Evolutionary conservation across 352 stramenopile genomes (phyloP), one percentile per base, ranked within the genome.

Genomic region (Pythium dissotocum): DNA sequence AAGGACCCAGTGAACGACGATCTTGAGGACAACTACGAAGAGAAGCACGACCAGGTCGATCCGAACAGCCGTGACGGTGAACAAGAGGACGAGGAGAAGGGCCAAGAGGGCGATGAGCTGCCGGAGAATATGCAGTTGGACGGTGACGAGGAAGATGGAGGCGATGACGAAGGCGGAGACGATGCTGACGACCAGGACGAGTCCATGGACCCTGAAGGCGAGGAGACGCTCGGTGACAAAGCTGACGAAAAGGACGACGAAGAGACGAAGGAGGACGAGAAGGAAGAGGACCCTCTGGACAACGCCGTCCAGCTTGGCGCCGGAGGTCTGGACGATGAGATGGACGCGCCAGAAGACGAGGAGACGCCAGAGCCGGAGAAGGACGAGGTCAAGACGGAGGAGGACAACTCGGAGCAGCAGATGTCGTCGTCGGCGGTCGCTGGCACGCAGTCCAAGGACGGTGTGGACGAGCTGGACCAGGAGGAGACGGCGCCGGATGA

Each of bases 101-200:
- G 51, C 1, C 33, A 76, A 16, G 79, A 89, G 26, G 83, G 78
- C 7, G 82, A 93, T 54, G 88, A 96, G 13, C 75, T 93, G 46
- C 80, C 86, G 3, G 88, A 97, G 48, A 76, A 94, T 53, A 97
- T 93, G 80, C 84, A 97, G 53, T 74, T 99, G 42, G 80, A 96
- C 59, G 88, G 91, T n/a, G 75, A 79, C 58, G 83, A 91, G 21
- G 56, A 86, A 32, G 77, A 73, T 26, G 72, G 61, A 13, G 74
- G 53, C 8, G 65, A 71, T 33, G 62, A 67, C 24, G 49, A 78
- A n/a, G 71, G 73, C 14, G 71, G 72, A 12, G 76, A 76, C 13
- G 51, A 68, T 16, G 57, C 21, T 33, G 64, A 72, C 18, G 75
- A 92, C 4, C 80, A 83, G 33, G 77, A 93, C 18, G 78, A 83